A percentile compares a stretch with the other conserved stretches of the same genome.
Conservation (phyloP, 1,139 yeast species). For the Kurtzmaniella quercitrusa region DNA sequence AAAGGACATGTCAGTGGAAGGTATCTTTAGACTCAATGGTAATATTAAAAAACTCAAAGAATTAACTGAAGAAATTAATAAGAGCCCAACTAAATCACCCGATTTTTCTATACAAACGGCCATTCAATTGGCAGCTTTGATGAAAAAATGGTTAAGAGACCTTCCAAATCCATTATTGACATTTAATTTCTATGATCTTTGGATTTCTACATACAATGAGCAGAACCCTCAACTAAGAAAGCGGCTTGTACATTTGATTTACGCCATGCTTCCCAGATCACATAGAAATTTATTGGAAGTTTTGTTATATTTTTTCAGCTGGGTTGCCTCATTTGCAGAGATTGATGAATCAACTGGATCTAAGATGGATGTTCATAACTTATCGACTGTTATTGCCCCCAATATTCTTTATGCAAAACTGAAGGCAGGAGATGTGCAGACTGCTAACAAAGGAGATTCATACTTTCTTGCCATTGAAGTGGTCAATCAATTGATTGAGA, state of each 20-base stretch:
- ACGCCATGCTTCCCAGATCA: conserved; percentile 75
- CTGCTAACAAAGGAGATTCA: conserved; percentile 49
- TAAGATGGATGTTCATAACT: conserved; percentile 92
- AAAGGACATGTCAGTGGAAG: conserved; percentile 95
- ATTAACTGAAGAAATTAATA: conserved; percentile 70
- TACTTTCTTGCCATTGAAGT: conserved; percentile 91
- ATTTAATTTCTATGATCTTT: conserved; percentile 66
- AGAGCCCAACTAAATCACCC: conserved; percentile 68
- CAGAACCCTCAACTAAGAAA: conserved; percentile 47
- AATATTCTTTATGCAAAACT: conserved; percentile 65
- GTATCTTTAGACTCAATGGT: conserved; percentile 94
- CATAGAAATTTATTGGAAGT: conserved; percentile 89
- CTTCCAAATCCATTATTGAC: conserved; percentile 90
- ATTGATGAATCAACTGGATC: conserved; percentile 85
- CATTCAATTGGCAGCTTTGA: conserved; percentile 87
- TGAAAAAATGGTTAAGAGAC: conserved; percentile 89
- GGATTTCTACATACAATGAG: conserved; percentile 72
- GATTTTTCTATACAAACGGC: conserved; percentile 77
- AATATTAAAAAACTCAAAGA: conserved; percentile 81
- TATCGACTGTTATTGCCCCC: conserved; percentile 95
- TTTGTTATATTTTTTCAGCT: conserved; percentile 75
- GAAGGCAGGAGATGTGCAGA: conserved; percentile 23
- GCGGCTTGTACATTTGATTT: conserved; percentile 62
- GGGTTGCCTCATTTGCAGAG: conserved; percentile 96
- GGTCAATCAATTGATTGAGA: conserved; percentile 76